Evolutionary conservation across 352 stramenopile species (phyloP), one percentile per base, ranked within the genome.

Genomic region (Pythium myriotylum): DNA sequence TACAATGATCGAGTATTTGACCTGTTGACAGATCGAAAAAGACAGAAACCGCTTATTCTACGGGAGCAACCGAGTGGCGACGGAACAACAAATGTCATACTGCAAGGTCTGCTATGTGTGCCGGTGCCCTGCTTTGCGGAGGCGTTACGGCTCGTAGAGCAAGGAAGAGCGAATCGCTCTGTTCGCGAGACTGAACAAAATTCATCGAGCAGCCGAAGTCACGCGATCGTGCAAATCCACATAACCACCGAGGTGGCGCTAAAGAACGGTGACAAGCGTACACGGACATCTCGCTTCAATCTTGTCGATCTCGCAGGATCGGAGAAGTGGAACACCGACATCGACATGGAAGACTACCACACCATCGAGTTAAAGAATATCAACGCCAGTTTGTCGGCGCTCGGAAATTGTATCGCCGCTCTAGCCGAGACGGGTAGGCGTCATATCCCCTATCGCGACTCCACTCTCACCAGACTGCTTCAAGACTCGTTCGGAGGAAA

Each of bases 1-100:
- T 98, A 98, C 83, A 98, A 98, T 55, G 97, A 98, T 56, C 79
- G 79, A 12, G 88, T 98, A 14, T 93, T 91, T 51, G 95, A 98
- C 56, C 70, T 98, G 12, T 73, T 98, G 39, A 87, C 78, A 0
- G 83, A 92, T 47, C 75, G 76, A 0, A 73, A 74, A 43, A 62
- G 79, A 16, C 80, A 92, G 20, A 88, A 86, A 24, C 83, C 85
- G n/a, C 67, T 94, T 17, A 51, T 88, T 20, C 54, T 94, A 29
- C 78, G 85, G 1, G 85, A 94, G 37, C 81, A 87, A 20, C 83
- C 83, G 3, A 62, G 63, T 9, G 6, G 74, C 4, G 78, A 89
- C 3, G 81, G 84, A 5, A 70, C 51, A 0, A 89, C 77, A 3
- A 80, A 68, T 22, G 81, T 94, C 16, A 67, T 77, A 0, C 42